Evolutionary conservation across 2,329 filamentous ascomycete genomes (phyloP).

Genomic region (Fusarium robinianum): DNA sequence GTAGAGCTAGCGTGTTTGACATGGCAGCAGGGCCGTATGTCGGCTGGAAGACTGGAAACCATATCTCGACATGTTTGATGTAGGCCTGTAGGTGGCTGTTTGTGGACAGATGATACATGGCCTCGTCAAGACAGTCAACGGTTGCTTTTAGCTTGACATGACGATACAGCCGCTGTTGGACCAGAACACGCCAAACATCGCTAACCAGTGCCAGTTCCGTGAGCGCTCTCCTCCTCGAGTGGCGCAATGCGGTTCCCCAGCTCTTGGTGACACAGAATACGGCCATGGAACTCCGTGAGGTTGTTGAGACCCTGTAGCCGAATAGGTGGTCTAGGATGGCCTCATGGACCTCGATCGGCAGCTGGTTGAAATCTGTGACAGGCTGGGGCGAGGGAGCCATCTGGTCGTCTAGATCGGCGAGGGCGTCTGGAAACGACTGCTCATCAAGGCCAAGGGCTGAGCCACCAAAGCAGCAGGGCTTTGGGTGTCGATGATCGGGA

Average conservation of each 20-base stretch:
- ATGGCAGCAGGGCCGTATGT: constrained; percentile 51
- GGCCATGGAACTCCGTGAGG: constrained; percentile 59
- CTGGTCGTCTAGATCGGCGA: constrained; percentile 25
- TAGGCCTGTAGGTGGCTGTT: constrained; percentile 64
- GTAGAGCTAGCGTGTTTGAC: constrained; percentile 51
- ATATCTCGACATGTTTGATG: constrained; percentile 75
- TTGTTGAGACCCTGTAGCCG: constrained; percentile 66
- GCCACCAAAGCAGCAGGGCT: constrained; percentile 36
- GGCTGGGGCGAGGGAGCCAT: constrained; percentile 21
- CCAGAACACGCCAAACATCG: constrained; percentile 65
- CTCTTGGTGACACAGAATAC: constrained; percentile 59
- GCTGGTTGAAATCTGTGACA: constrained; percentile 49
- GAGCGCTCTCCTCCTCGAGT: constrained; percentile 68
- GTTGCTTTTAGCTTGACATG: constrained; percentile 78
- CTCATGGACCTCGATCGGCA: constrained; percentile 74
- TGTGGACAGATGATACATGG: constrained; percentile 62
- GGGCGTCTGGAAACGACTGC: constrained; percentile 19
- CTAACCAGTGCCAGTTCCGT: constrained; percentile 68
- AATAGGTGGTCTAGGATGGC: constrained; percentile 73
- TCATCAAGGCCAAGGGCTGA: constrained; percentile 31
- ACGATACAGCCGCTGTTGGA: constrained; percentile 74
- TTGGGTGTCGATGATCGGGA: constrained; percentile 51
- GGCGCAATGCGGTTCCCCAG: constrained; percentile 68
- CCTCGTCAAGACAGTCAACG: constrained; percentile 62
- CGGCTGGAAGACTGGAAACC: constrained; percentile 75